These are phyloP conservation scores for Aspergillus carbonarius DNA, from an alignment of 2,329 filamentous ascomycete species.

Conservation along the genomic window DNA sequence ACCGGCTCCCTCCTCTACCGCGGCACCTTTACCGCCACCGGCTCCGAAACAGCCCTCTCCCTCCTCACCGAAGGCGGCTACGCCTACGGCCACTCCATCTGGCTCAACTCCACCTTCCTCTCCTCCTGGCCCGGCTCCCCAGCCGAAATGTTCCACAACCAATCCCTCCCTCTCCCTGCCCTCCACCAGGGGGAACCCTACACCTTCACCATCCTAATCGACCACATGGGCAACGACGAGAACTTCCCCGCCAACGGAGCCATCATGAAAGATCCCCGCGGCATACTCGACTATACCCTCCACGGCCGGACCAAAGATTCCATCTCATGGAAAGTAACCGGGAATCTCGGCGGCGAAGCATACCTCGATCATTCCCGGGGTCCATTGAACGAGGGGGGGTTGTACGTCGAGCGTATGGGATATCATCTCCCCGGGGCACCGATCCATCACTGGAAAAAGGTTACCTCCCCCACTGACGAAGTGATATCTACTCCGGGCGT, in stretches of 20 bases:
- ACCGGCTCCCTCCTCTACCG: conserved; percentile 29
- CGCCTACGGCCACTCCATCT: conserved; percentile 29
- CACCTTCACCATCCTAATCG: conserved; percentile 23
- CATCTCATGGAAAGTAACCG: conserved; percentile 53
- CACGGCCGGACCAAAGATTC: conserved; percentile 31
- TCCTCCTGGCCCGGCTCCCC: conserved; percentile 27
- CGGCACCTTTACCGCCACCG: conserved; percentile 28
- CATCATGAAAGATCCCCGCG: conserved; percentile 50
- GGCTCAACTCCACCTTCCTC: conserved; percentile 26
- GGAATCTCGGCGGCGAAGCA: conserved; percentile 55
- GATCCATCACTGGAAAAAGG: conserved; percentile 23
- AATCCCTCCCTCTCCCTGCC: conserved; percentile 11
- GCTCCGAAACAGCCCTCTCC: conserved; percentile 22
- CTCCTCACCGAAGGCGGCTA: conserved; percentile 25
- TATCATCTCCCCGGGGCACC: conserved; percentile 51
- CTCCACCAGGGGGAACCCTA: conserved; percentile 8
- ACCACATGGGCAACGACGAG: conserved; percentile 30
- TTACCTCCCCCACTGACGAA: conserved; percentile 35
- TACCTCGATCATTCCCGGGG: conserved; percentile 51
- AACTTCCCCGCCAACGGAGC: conserved; percentile 29
- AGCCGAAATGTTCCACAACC: conserved; percentile 8
- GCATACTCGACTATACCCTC: conserved; percentile 48
- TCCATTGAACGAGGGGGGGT: conserved; percentile 55
- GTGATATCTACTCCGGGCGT: conserved; percentile 39
- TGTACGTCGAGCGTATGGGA: conserved; percentile 54